Evolutionary conservation across 306 rosid genomes (phyloP).

Genomic region (Dalbergia cultrata): DNA sequence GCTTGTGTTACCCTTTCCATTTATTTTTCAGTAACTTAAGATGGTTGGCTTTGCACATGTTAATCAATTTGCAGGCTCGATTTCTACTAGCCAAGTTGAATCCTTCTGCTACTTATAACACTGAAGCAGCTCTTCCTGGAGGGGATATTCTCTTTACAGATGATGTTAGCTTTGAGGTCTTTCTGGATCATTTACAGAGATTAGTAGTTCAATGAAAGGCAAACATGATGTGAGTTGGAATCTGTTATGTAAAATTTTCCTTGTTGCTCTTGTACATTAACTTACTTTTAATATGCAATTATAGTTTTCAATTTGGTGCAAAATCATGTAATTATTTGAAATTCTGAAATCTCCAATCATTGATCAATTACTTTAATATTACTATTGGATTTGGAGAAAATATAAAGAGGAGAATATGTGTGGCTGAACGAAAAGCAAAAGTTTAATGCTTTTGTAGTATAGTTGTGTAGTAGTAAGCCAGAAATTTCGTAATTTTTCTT

Average conservation of each 20-base stretch:
- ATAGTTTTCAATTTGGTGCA: conserved; percentile 43
- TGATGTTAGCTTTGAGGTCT: conserved; percentile 96
- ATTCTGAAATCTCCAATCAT: conserved; percentile 5
- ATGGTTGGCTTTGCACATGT: conserved; percentile 9
- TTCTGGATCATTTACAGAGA: conserved; percentile 97
- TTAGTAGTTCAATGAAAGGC: conserved; percentile 78
- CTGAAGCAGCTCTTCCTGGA: conserved; percentile 75
- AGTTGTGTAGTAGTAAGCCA: no score
- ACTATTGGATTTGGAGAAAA: background rate
- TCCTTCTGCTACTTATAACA: conserved; percentile 89
- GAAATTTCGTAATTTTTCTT: no score
- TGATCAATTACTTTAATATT: background rate
- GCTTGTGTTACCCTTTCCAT: background rate
- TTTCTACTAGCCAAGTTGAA: conserved; percentile 91
- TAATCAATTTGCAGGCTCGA: conserved; percentile 71
- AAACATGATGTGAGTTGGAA: conserved; percentile 7
- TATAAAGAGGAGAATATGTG: background rate
- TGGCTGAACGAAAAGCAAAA: background rate
- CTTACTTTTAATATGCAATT: conserved; percentile 17
- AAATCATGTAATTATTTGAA: conserved; percentile 49
- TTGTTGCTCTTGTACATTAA: conserved; percentile 47
- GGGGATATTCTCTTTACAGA: conserved; percentile 92
- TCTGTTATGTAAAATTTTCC: conserved; percentile 40
- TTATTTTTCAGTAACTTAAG: background rate
- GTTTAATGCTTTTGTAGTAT: no score